A percentile compares a stretch with the other conserved stretches of the same genome.
Conservation (phyloP, 805 yeast species). For the Saturnispora diversa region DNA sequence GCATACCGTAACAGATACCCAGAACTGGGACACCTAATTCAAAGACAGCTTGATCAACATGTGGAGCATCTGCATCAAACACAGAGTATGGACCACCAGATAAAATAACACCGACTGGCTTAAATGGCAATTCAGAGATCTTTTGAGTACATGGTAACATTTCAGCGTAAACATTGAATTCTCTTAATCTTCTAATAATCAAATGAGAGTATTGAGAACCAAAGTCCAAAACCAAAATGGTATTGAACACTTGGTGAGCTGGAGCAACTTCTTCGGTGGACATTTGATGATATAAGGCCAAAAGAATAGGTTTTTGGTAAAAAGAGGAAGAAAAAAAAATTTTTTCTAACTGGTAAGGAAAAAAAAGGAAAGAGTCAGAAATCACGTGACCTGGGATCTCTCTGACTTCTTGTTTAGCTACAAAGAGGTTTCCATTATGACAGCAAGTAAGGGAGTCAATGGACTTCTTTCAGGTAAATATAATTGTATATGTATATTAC, state of each 20-base stretch:
- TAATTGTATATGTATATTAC: too few species aligned
- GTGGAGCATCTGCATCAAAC: constrained; percentile 91
- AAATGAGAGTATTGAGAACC: constrained; percentile 98
- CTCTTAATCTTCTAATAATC: constrained; percentile 95
- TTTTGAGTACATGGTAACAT: constrained; percentile 99
- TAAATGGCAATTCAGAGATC: constrained; percentile 85
- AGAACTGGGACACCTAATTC: constrained; percentile 86
- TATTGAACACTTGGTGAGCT: constrained; percentile 88
- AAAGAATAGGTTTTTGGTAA: not conserved
- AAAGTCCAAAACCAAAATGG: constrained; percentile 93
- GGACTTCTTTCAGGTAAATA: too few species aligned
- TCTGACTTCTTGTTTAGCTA: not conserved
- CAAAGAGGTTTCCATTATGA: too few species aligned
- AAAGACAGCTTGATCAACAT: constrained; percentile 91
- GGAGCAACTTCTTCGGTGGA: constrained; percentile 31
- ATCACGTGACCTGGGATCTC: constrained; percentile 7
- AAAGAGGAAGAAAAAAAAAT: not conserved
- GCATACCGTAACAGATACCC: constrained; percentile 99
- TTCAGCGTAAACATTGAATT: constrained; percentile 96
- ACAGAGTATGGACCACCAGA: constrained; percentile 99
- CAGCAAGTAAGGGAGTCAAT: too few species aligned
- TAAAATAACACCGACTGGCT: constrained; percentile 90
- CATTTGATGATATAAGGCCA: constrained; percentile 7
- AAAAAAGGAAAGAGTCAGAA: not conserved
- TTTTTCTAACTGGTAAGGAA: not conserved